A percentile compares a stretch with the other conserved stretches of the same genome.
These are phyloP conservation scores for Naegleria lovaniensis DNA, from an alignment of 208 protist species.

Conservation along the genomic window DNA sequence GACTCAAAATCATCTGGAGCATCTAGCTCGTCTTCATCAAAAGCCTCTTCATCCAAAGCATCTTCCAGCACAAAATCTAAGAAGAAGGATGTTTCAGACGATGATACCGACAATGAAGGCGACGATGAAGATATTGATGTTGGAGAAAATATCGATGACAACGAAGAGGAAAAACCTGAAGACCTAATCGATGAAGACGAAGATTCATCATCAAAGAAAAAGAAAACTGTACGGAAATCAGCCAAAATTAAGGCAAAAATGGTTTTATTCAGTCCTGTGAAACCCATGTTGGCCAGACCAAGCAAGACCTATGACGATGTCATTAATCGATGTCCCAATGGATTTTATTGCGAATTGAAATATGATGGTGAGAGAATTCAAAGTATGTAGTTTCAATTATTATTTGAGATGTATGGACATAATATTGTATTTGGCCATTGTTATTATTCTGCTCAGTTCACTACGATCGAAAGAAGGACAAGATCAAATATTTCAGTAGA, in stretches of 20 bases:
- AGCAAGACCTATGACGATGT: conserved; percentile 44
- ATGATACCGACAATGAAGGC: not conserved
- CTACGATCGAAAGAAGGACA: conserved; percentile 55
- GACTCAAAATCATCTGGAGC: not conserved
- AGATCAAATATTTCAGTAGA: conserved; percentile 59
- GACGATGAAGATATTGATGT: not conserved
- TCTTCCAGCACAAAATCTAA: not conserved
- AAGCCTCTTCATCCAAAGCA: not conserved
- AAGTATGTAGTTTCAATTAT: conserved; percentile 34
- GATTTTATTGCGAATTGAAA: conserved; percentile 71
- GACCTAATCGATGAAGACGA: not conserved
- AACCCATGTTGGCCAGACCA: conserved; percentile 55
- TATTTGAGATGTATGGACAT: too few relatives aligned
- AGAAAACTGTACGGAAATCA: conserved; percentile 8
- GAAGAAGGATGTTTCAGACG: not conserved
- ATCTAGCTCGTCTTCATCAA: not conserved
- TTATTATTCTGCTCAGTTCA: not conserved
- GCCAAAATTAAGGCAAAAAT: conserved; percentile 20
- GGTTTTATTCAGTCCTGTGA: conserved; percentile 47
- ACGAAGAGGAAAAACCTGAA: conserved; percentile 12
- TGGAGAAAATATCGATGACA: conserved; percentile 1
- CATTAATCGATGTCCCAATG: conserved; percentile 61
- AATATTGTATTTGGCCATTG: too few relatives aligned
- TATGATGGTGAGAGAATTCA: conserved; percentile 78
- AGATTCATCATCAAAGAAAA: conserved; percentile 8